phyloP scores from a whole-genome alignment of 2,329 filamentous ascomycete species.

The Colletotrichum sp. region DNA sequence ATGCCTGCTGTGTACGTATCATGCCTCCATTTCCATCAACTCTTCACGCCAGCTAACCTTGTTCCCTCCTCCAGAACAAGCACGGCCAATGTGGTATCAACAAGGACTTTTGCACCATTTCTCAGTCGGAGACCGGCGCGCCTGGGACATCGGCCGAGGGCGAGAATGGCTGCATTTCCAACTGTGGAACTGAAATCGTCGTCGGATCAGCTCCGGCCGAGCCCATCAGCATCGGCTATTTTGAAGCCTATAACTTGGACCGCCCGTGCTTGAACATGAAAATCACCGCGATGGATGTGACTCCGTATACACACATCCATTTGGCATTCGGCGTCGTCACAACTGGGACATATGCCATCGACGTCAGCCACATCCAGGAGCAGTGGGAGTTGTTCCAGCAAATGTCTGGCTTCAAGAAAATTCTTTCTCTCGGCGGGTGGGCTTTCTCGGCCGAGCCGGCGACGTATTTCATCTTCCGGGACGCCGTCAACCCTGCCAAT shows the following conservation, averaged over 20 bases:
- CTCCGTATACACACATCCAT: slow-evolving; percentile 35
- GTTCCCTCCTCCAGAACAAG: slow-evolving; percentile 22
- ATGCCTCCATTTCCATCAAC: too few relatives aligned
- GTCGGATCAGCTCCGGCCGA: slow-evolving; percentile 9
- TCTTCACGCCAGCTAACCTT: too few relatives aligned
- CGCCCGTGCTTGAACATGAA: slow-evolving; percentile 36
- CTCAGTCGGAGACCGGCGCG: slow-evolving; percentile 18
- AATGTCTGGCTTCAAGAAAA: slow-evolving; percentile 32
- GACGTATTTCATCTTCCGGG: slow-evolving; percentile 42
- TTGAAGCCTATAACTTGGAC: slow-evolving; percentile 36
- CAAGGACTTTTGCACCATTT: slow-evolving; percentile 41
- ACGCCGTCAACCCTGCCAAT: slow-evolving; percentile 33
- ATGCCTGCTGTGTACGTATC: slow-evolving; percentile 27
- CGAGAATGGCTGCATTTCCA: slow-evolving; percentile 33
- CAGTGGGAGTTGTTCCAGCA: slow-evolving; percentile 35
- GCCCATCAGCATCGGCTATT: slow-evolving; percentile 32
- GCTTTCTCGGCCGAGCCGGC: slow-evolving; percentile 38
- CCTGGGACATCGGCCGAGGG: slow-evolving; percentile 24
- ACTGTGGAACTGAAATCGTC: slow-evolving; percentile 36
- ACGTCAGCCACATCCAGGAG: not conserved
- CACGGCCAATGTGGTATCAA: slow-evolving; percentile 52
- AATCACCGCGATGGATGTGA: slow-evolving; percentile 5
- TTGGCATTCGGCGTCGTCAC: slow-evolving; percentile 34
- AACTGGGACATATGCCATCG: not conserved
- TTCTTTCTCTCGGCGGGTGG: slow-evolving; percentile 51